phyloP scores from a whole-genome alignment of 306 rosid genomes.

The Lablab purpureus region DNA sequence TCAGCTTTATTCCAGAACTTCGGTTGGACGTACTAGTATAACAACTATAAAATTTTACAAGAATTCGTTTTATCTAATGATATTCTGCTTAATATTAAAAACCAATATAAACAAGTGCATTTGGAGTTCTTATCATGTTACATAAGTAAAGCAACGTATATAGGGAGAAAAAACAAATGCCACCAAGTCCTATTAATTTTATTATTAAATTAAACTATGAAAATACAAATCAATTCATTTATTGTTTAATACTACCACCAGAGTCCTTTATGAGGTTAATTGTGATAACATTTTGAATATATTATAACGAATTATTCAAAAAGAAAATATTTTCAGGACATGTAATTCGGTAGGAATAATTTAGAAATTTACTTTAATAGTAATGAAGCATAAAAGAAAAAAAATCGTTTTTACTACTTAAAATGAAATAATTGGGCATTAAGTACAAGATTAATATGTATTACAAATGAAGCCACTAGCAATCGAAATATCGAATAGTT shows the following conservation, averaged over 20 bases:
- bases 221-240: neutral
- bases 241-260: neutral
- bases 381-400: conserved; percentile 7
- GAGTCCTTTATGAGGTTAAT: neutral
- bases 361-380: neutral
- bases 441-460: conserved; percentile 31
- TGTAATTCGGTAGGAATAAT: neutral
- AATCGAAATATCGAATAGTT: conserved; percentile 18
- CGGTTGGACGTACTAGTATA: no score
- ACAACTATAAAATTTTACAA: no score
- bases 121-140: no score
- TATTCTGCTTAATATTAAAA: no score
- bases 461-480: conserved; percentile 37
- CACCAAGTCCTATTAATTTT: neutral
- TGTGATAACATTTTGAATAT: neutral
- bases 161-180: neutral
- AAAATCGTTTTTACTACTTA: neutral
- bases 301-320: neutral
- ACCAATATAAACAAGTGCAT: no score
- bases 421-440: conserved; percentile 31
- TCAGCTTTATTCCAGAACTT: no score
- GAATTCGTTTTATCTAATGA: no score
- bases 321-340: neutral
- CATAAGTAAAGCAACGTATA: neutral
- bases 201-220: neutral